Evolutionary conservation across 2,329 filamentous ascomycete species (phyloP), one percentile per base, ranked within the genome.

Genomic region (Colletotrichum eremochloae): DNA sequence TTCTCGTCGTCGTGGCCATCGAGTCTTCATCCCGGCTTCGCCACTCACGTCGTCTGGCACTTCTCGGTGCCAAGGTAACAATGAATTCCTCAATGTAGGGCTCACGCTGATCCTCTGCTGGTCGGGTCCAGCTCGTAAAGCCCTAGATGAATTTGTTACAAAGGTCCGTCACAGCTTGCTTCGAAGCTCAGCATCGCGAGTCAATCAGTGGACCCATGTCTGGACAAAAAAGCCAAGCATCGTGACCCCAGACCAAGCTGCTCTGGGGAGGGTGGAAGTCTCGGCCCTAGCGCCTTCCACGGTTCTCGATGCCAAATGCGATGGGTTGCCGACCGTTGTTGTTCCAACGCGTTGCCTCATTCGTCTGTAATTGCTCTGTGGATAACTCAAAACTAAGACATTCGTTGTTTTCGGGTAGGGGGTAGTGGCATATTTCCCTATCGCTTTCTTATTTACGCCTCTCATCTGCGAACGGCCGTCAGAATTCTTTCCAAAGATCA

Each of bases 391-490:
- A 70, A 31, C 29, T 38, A 29, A 72, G 70, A 72, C 70, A 72
- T 44, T 40, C 12, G 11, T 38, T 4, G 18, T 48, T 60, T 48
- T 8, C 58, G 31, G 29, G 46, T 29, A 55, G 31, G 64, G 53
- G 33, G 57, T 53, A 11, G 66, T 55, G 44, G 56, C 40, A 65
- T 70, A 40, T 65, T 57, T 46, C 60, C 64, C 69, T 55, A 29
- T 55, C 42, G 65, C 11, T 18, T 60, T n/a, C 20, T 64, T 18
- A 68, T 60, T 68, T 56, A 55, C 40, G 14, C n/a, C 55, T 60
- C 33, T 48, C 66, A 65, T 70, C 70, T 70, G 70, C 70, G 70
- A 72, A 72, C 70, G 36, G 70, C 40, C 14, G 38, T 42, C 31
- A 53, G 70, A 65, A 61, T 70, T 46, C 18, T 29, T 15, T 29